Evolutionary conservation across 2,329 filamentous ascomycete genomes (phyloP), one percentile per base, ranked within the genome.

Genomic region (Chrysoporthe puriensis): DNA sequence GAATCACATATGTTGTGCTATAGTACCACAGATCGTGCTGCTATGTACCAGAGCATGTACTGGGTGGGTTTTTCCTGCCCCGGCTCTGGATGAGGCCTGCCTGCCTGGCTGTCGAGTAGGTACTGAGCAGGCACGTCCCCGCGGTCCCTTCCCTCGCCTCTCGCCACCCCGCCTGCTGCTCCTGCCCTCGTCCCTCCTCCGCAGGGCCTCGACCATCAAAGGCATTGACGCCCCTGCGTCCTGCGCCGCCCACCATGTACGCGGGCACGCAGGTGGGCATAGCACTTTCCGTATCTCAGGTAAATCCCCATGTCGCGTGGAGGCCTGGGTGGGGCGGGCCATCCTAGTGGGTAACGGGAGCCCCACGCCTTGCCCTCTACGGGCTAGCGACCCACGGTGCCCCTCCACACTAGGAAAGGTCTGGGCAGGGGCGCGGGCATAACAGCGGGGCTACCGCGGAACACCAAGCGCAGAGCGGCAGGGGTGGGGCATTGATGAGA

Each of bases 181-280:
- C 21, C n/a, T n/a, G 1, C 48, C 48, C n/a, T 13, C 48, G 9
- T 21, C 14, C 21, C 21, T 13, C 14, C 50, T 54, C 50, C 26
- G n/a, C 48, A 52, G 48, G 26, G 21, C 26, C 48, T 52, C 48
- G 48, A 52, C 48, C n/a, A n/a, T 54, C 32, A 6, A 21, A 54
- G 32, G 50, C 50, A 54, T 54, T 54, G 50, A 54, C 16, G 21
- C 50, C 48, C 50, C 50, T 54, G 50, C 50, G 50, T 54, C 50
- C 50, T 54, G 50, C 50, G 50, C 21, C 50, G 32, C 50, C 13
- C 11, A 6, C 46, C 46, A 50, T 9, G 46, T 50, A 21, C n/a
- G n/a, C 16, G 48, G 48, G 48, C 9, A 7, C 26, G 26, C 26
- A 26, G 26, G 26, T 26, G 26, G 26, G 26, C 4, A 32, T 6